Conservation (phyloP, 192 early-diverging fungal species). For the Helicostylum pulchrum region DNA sequence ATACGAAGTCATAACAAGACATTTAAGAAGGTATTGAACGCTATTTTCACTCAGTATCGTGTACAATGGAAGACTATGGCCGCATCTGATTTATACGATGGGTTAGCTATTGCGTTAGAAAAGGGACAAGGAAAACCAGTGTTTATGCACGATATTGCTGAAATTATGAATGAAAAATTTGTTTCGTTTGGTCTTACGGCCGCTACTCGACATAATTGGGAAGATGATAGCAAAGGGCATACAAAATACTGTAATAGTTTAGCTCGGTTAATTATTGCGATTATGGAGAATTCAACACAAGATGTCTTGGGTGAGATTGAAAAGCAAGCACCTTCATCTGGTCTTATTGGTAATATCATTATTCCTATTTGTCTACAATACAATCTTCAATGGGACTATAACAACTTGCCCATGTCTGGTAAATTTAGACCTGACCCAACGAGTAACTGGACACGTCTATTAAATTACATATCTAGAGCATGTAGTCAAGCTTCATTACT, state of each 20-base stretch:
- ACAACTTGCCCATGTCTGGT: not conserved
- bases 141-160: conserved; percentile 30
- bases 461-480: conserved; percentile 20
- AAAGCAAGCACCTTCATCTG: conserved; percentile 37
- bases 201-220: conserved; percentile 42
- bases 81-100: conserved; percentile 45
- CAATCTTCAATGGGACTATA: conserved; percentile 27
- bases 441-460: conserved; percentile 26
- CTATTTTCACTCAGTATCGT: conserved; percentile 32
- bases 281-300: conserved; percentile 44
- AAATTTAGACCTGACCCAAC: conserved; percentile 12
- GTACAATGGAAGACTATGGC: conserved; percentile 45
- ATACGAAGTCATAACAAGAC: conserved; percentile 23
- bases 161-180: conserved; percentile 41
- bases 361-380: conserved; percentile 52
- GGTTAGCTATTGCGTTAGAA: conserved; percentile 37
- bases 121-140: conserved; percentile 34
- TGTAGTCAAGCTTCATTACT: conserved; percentile 26
- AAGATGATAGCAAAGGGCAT: conserved; percentile 29
- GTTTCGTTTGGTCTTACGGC: conserved; percentile 37
- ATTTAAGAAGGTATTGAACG: conserved; percentile 26
- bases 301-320: conserved; percentile 48
- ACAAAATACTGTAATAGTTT: conserved; percentile 39
- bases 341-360: conserved; percentile 45
- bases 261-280: conserved; percentile 46